Conservation (phyloP, 345 rosid species). For the Odontarrhena argentea region DNA sequence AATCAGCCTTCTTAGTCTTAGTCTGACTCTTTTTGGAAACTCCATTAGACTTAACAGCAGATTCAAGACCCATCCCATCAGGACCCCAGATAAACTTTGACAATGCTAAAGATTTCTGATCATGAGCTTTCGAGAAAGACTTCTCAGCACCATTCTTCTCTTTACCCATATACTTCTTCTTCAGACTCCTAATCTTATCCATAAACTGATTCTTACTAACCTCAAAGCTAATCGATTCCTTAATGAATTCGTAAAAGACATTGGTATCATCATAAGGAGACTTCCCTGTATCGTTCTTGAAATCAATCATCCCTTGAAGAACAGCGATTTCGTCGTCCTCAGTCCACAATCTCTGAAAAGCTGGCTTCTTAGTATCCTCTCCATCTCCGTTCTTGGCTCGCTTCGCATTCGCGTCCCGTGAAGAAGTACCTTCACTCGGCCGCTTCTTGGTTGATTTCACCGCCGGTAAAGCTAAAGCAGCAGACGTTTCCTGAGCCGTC, state of each 20-base stretch:
- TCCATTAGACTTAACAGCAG: slow-evolving; percentile 31
- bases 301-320: slow-evolving; percentile 47
- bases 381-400: slow-evolving; percentile 32
- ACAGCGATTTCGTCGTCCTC: slow-evolving; percentile 52
- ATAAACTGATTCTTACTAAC: slow-evolving; percentile 44
- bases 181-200: slow-evolving; percentile 54
- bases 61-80: slow-evolving; percentile 35
- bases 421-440: slow-evolving; percentile 10
- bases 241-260: slow-evolving; percentile 42
- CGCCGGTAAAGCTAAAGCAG: slow-evolving; percentile 26
- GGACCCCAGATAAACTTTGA: slow-evolving; percentile 50
- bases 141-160: slow-evolving; percentile 34
- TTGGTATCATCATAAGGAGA: slow-evolving; percentile 41
- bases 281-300: slow-evolving; percentile 39
- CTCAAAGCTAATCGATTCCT: slow-evolving; percentile 43
- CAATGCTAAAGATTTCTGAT: slow-evolving; percentile 34
- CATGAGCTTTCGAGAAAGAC: slow-evolving; percentile 46
- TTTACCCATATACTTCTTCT: slow-evolving; percentile 45
- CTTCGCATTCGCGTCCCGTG: slow-evolving; percentile 6
- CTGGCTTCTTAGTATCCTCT: slow-evolving; percentile 28
- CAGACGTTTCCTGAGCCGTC: neutral
- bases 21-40: slow-evolving; percentile 23
- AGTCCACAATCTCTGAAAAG: slow-evolving; percentile 47
- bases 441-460: slow-evolving; percentile 35
- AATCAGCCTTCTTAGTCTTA: slow-evolving; percentile 26